phyloP scores from a whole-genome alignment of 2,329 filamentous ascomycete genomes.

The Fusarium transvaalense region DNA sequence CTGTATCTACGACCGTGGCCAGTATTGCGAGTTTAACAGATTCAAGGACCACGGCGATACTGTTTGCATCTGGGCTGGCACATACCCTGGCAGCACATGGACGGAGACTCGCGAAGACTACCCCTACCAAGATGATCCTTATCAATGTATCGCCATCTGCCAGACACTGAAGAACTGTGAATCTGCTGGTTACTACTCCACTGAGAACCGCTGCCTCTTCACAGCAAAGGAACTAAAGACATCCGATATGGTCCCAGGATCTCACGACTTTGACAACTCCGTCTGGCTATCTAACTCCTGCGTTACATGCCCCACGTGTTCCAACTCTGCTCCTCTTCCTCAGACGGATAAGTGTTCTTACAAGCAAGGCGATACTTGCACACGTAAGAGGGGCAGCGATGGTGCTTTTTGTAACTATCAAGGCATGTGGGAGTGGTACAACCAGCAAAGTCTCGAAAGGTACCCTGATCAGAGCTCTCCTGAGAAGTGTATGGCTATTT shows the following conservation, averaged over 20 bases:
- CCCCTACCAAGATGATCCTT: slow-evolving; percentile 5
- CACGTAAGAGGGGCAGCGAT: not conserved
- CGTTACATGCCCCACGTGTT: not conserved
- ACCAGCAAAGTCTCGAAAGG: not conserved
- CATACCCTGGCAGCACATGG: slow-evolving; percentile 10
- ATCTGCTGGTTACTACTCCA: slow-evolving; percentile 9
- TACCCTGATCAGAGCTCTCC: slow-evolving; percentile 14
- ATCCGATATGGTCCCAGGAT: slow-evolving; percentile 1
- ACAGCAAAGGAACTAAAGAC: not conserved
- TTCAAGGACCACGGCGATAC: slow-evolving; percentile 13
- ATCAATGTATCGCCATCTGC: slow-evolving; percentile 28
- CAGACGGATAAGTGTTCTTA: not conserved
- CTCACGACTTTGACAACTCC: not conserved
- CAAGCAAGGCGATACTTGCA: not conserved
- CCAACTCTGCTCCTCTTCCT: not conserved
- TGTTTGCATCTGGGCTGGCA: slow-evolving; percentile 8
- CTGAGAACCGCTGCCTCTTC: slow-evolving; percentile 26
- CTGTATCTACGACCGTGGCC: slow-evolving; percentile 14
- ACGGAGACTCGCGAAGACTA: slow-evolving; percentile 9
- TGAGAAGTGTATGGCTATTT: slow-evolving; percentile 11
- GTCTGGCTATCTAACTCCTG: slow-evolving; percentile 8
- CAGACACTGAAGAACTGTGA: slow-evolving; percentile 5
- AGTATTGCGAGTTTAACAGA: slow-evolving; percentile 16
- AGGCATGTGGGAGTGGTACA: slow-evolving; percentile 14
- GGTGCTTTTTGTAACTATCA: slow-evolving; percentile 9